Percentiles rank a stretch among this genome's conserved stretches.
These are phyloP conservation scores for Penicillium sp. DNA, from an alignment of 2,329 filamentous ascomycete species.

Conservation along the genomic window DNA sequence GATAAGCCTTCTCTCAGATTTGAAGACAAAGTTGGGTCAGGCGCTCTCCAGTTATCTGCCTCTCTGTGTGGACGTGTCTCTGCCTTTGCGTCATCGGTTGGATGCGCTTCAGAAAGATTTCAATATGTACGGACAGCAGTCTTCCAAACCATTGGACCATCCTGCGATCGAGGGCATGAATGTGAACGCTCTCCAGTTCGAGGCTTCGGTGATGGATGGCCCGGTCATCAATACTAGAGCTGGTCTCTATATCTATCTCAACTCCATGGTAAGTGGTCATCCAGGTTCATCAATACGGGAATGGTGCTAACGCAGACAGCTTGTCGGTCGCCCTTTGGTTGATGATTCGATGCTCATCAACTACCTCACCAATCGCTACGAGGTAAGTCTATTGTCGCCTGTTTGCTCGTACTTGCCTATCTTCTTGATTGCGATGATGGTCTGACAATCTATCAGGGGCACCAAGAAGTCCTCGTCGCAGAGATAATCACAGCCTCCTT, in stretches of 20 bases:
- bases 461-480: constrained; percentile 72
- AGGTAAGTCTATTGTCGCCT: constrained; percentile 51
- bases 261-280: constrained; percentile 61
- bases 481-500: constrained; percentile 87
- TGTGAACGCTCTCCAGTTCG: constrained; percentile 52
- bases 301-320: constrained; percentile 52
- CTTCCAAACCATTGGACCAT: constrained; percentile 44
- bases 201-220: constrained; percentile 60
- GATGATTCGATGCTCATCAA: constrained; percentile 77
- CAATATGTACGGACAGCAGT: constrained; percentile 41
- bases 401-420: neutral
- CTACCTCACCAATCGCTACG: constrained; percentile 81
- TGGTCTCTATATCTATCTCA: constrained; percentile 81
- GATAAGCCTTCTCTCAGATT: constrained; percentile 22
- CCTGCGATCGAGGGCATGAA: constrained; percentile 43
- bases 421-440: neutral
- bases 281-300: neutral
- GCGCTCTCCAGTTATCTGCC: constrained; percentile 42
- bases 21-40: constrained; percentile 39
- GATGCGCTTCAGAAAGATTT: constrained; percentile 44
- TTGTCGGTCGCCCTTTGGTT: constrained; percentile 76
- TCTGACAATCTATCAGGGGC: constrained; percentile 53
- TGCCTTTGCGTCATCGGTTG: constrained; percentile 39
- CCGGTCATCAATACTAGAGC: constrained; percentile 73
- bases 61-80: constrained; percentile 40